Percentiles rank a stretch among this genome's conserved stretches.
Conservation (phyloP, 208 protist species). For the Naegleria fowleri region DNA sequence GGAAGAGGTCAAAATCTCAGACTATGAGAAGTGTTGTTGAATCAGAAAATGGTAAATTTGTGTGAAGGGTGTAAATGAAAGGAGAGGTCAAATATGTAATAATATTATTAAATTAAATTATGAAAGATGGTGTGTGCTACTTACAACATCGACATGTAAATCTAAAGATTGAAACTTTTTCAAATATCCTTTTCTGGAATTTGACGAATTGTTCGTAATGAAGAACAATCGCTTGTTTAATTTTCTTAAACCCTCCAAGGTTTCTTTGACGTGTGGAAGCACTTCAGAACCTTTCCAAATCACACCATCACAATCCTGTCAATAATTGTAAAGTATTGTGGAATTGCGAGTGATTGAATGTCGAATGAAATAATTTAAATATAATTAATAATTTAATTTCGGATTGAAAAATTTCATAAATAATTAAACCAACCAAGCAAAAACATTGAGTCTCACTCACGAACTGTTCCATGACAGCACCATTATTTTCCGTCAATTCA, state of each 20-base stretch:
- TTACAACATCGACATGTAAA: not conserved
- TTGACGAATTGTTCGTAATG: slow-evolving; percentile 20
- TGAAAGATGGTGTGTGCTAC: not conserved
- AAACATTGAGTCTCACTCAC: not conserved
- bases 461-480: not conserved
- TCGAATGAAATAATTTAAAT: no score
- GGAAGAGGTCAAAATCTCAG: not conserved
- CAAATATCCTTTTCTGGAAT: not conserved
- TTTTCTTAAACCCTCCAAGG: not conserved
- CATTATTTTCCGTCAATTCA: not conserved
- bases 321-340: no score
- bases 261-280: not conserved
- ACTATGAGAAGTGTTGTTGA: not conserved
- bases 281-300: not conserved
- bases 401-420: no score
- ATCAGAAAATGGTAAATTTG: not conserved
- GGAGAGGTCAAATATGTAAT: no score
- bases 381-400: no score
- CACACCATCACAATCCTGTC: slow-evolving; percentile 18
- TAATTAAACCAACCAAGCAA: not conserved
- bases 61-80: not conserved
- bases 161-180: slow-evolving; percentile 1
- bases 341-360: no score
- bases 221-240: slow-evolving; percentile 5
- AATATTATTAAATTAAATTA: no score